Conservation (phyloP, 352 stramenopile genomes). For the Pythium graminicola region DNA sequence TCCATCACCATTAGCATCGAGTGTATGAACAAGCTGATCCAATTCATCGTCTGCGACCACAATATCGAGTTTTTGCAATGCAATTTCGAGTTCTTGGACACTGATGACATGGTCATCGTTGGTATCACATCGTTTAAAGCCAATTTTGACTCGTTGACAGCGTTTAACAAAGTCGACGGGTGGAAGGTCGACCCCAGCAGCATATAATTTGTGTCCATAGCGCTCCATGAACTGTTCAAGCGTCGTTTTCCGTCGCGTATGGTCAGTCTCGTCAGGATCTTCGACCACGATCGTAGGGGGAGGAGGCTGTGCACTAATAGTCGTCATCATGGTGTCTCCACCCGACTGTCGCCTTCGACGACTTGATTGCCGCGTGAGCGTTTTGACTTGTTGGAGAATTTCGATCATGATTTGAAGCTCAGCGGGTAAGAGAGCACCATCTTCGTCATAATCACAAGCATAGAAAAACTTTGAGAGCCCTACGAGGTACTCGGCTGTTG, state of each 20-base stretch:
- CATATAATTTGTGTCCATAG: constrained; percentile 1
- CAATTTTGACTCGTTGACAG: constrained; percentile 4
- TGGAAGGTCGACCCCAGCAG: background rate
- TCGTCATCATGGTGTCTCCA: background rate
- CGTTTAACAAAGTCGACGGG: constrained; percentile 5
- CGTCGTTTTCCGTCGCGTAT: background rate
- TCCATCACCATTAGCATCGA: constrained; percentile 8
- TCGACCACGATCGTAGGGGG: background rate
- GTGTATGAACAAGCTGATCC: background rate
- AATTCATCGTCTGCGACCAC: constrained; percentile 11
- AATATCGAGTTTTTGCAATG: constrained; percentile 13
- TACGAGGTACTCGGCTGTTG: constrained; percentile 9
- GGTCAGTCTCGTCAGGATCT: background rate
- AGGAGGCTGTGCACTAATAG: background rate
- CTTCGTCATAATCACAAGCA: constrained; percentile 14
- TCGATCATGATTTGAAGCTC: constrained; percentile 6
- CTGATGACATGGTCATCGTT: constrained; percentile 14
- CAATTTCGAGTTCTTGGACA: constrained; percentile 12
- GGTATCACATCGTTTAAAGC: constrained; percentile 12
- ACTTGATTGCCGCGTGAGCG: background rate
- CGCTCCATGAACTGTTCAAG: constrained; percentile 6
- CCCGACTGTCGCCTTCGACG: background rate
- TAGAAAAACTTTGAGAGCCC: constrained; percentile 10
- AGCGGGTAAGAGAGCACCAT: background rate
- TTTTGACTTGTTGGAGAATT: background rate